Percentiles rank a stretch among this genome's conserved stretches.
Conservation (phyloP, 2,329 filamentous ascomycete species). For the Aspergillus clavatus region DNA sequence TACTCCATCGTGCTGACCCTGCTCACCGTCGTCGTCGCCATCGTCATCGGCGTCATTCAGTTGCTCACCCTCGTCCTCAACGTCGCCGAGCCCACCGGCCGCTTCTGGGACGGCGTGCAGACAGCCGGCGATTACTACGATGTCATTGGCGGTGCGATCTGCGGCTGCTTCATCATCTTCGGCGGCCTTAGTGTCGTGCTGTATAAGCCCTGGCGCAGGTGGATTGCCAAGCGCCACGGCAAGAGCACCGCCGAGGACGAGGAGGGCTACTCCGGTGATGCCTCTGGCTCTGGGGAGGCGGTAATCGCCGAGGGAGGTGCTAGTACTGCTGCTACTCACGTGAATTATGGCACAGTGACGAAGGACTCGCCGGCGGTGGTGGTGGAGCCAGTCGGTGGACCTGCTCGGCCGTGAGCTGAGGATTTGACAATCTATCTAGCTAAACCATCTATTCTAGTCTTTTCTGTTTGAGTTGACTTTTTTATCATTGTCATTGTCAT, state of each 20-base stretch:
- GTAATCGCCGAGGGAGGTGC: constrained; percentile 10
- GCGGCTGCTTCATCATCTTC: constrained; percentile 74
- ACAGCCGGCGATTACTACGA: constrained; percentile 75
- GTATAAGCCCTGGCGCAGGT: constrained; percentile 73
- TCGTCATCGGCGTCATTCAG: constrained; percentile 82
- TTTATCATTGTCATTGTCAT: no score
- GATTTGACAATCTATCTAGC: no score
- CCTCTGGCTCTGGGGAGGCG: constrained; percentile 6
- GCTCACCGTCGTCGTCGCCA: constrained; percentile 76
- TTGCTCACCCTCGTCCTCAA: constrained; percentile 73
- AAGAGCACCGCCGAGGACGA: constrained; percentile 17
- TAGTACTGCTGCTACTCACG: background rate
- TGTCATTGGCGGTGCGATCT: constrained; percentile 80
- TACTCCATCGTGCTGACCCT: constrained; percentile 84
- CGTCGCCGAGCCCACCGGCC: constrained; percentile 65
- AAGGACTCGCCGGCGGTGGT: constrained; percentile 7
- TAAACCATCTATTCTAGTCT: no score
- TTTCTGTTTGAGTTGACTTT: no score
- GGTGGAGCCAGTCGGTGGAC: background rate
- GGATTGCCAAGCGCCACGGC: constrained; percentile 44
- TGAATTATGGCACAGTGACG: constrained; percentile 11
- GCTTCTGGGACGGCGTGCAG: constrained; percentile 87
- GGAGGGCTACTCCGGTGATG: constrained; percentile 20
- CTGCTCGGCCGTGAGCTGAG: background rate
- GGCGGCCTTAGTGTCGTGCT: constrained; percentile 67